Evolutionary conservation across 2,329 filamentous ascomycete species (phyloP).

Genomic region (Claviceps sorghi): DNA sequence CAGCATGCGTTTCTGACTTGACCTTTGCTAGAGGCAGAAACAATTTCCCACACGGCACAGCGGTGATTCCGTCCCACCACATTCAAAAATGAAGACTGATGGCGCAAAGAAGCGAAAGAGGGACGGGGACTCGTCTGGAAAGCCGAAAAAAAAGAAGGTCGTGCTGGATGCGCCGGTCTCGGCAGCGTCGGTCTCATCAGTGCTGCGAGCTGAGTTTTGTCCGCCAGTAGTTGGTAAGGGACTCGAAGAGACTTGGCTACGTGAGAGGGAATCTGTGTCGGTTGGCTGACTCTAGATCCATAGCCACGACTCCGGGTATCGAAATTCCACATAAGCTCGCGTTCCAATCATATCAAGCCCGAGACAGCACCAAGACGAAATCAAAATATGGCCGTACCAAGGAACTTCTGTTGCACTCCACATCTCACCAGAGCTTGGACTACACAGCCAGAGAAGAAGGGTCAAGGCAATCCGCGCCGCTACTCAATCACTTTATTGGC

Average conservation of each 20-base stretch:
- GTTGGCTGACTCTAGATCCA: not conserved
- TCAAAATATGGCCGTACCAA: conserved; percentile 25
- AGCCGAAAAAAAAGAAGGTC: conserved; percentile 39
- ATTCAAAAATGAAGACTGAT: conserved; percentile 22
- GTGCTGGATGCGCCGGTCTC: conserved; percentile 26
- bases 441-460: conserved; percentile 41
- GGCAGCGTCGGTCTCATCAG: conserved; percentile 30
- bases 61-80: not conserved
- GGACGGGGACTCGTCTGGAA: conserved; percentile 24
- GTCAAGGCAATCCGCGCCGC: conserved; percentile 15
- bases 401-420: conserved; percentile 44
- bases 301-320: conserved; percentile 23
- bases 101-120: conserved; percentile 41
- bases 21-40: not conserved
- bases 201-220: conserved; percentile 30
- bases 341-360: conserved; percentile 36
- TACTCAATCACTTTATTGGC: conserved; percentile 50
- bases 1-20: not conserved
- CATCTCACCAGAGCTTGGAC: conserved; percentile 40
- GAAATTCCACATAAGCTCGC: conserved; percentile 20
- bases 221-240: conserved; percentile 38
- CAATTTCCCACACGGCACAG: not conserved
- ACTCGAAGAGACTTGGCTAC: conserved; percentile 4
- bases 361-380: conserved; percentile 19
- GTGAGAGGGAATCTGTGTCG: too few species aligned